A percentile compares a stretch with the other conserved stretches of the same genome.
Evolutionary conservation across 2,329 filamentous ascomycete species (phyloP).

Genomic region (Apiospora malaysiana): DNA sequence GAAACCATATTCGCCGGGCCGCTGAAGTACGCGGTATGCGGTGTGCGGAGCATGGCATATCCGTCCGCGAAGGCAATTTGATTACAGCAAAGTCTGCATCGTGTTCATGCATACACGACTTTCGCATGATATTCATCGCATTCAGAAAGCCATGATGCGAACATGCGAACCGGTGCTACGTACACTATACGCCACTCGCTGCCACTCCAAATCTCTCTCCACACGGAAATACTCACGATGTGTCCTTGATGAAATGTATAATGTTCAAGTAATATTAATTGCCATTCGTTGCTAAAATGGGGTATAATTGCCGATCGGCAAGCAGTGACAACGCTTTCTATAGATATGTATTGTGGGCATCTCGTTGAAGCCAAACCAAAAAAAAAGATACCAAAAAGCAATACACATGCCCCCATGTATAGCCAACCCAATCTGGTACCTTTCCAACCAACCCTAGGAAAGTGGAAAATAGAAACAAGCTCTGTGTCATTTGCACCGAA

Average conservation of each 20-base stretch:
- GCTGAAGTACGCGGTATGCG: background rate
- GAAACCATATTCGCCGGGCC: slow-evolving; percentile 13
- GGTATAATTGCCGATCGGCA: slow-evolving; percentile 14
- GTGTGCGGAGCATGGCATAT: background rate
- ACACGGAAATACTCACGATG: background rate
- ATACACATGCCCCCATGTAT: background rate
- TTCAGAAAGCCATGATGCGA: background rate
- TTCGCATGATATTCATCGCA: background rate
- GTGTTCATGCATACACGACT: background rate
- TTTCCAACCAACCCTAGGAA: background rate
- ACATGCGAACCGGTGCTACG: background rate
- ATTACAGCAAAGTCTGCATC: background rate
- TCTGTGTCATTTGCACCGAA: background rate
- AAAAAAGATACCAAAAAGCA: background rate
- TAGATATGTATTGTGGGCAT: slow-evolving; percentile 11
- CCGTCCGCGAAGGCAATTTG: slow-evolving; percentile 2
- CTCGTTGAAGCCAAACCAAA: background rate
- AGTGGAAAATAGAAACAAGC: slow-evolving; percentile 1
- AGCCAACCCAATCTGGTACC: background rate
- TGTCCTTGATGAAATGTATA: background rate
- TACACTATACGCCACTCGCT: background rate
- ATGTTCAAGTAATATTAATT: background rate
- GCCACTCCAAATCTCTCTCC: background rate
- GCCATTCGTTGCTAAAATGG: slow-evolving; percentile 4
- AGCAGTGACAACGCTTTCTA: slow-evolving; percentile 12